These are phyloP conservation scores for Herpetospermum pedunculosum DNA, from an alignment of 306 rosid species.

Conservation along the genomic window DNA sequence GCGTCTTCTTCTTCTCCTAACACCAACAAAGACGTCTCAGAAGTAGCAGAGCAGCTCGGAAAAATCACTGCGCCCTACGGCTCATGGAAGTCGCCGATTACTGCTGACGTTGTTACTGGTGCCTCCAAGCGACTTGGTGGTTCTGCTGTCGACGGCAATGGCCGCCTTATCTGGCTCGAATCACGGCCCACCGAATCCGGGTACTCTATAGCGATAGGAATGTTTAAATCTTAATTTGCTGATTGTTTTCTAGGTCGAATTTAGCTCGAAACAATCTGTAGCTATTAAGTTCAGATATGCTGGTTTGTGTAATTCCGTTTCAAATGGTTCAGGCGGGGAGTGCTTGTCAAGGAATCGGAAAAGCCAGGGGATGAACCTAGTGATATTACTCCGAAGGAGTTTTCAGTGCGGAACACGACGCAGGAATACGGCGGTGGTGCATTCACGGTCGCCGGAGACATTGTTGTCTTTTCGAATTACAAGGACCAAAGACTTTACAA, in stretches of 20 bases:
- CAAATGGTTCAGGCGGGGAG: conserved; percentile 44
- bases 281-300: not conserved
- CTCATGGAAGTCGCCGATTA: conserved; percentile 85
- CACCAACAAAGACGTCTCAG: not conserved
- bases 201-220: conserved; percentile 13
- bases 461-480: conserved; percentile 60
- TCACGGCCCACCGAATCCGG: conserved; percentile 81
- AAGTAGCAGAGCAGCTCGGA: conserved; percentile 14
- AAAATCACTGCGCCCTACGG: conserved; percentile 59
- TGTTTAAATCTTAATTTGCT: not conserved
- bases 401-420: conserved; percentile 71
- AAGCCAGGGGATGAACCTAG: conserved; percentile 40
- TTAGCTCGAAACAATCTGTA: not conserved
- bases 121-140: conserved; percentile 73
- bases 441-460: conserved; percentile 56
- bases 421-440: conserved; percentile 97
- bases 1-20: conserved; percentile 10
- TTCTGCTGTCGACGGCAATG: conserved; percentile 49
- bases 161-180: conserved; percentile 82
- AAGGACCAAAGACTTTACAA: conserved; percentile 80
- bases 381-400: conserved; percentile 79
- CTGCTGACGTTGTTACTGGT: conserved; percentile 80
- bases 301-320: not conserved
- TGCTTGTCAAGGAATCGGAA: conserved; percentile 67
- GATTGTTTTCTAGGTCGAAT: not conserved